Evolutionary conservation across 495 filamentous ascomycete genomes (phyloP).

Genomic region (Xylaria flabelliformis): DNA sequence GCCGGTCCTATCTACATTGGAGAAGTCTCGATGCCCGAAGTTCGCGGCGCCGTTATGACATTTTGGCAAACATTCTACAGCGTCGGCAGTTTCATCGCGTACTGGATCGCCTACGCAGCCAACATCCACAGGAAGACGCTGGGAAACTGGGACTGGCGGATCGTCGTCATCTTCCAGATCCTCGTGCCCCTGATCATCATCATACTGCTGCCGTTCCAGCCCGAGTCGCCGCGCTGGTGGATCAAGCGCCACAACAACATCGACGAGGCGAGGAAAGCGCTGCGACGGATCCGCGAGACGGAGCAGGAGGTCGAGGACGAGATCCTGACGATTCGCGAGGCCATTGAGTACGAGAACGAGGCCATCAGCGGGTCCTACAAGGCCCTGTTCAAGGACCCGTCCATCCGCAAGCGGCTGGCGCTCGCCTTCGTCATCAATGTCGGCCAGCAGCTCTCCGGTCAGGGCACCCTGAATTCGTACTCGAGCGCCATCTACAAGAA

Average conservation of each 20-base stretch:
- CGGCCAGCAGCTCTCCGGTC: slow-evolving; percentile 67
- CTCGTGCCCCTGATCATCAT: slow-evolving; percentile 62
- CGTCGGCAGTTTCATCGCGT: slow-evolving; percentile 67
- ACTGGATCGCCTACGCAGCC: slow-evolving; percentile 65
- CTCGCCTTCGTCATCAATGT: slow-evolving; percentile 64
- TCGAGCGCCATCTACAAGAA: slow-evolving; percentile 69
- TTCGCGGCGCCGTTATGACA: slow-evolving; percentile 69
- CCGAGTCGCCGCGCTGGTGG: slow-evolving; percentile 66
- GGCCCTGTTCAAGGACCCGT: slow-evolving; percentile 67
- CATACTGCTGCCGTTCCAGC: slow-evolving; percentile 59
- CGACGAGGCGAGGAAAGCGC: slow-evolving; percentile 59
- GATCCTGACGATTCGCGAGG: slow-evolving; percentile 62
- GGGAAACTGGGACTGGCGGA: slow-evolving; percentile 67
- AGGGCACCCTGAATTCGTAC: slow-evolving; percentile 68
- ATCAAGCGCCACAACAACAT: slow-evolving; percentile 59
- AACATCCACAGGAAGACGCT: slow-evolving; percentile 56
- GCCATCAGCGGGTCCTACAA: slow-evolving; percentile 62
- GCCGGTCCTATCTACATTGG: slow-evolving; percentile 68
- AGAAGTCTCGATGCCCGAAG: slow-evolving; percentile 63
- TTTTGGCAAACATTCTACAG: slow-evolving; percentile 73
- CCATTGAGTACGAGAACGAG: slow-evolving; percentile 67
- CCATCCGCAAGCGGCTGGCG: slow-evolving; percentile 62
- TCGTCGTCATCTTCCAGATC: slow-evolving; percentile 69
- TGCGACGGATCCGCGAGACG: slow-evolving; percentile 60
- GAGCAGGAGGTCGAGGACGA: slow-evolving; percentile 67